Base-by-base conservation (phyloP, 768 basidiomycete species). In the Mycena crocata region DNA sequence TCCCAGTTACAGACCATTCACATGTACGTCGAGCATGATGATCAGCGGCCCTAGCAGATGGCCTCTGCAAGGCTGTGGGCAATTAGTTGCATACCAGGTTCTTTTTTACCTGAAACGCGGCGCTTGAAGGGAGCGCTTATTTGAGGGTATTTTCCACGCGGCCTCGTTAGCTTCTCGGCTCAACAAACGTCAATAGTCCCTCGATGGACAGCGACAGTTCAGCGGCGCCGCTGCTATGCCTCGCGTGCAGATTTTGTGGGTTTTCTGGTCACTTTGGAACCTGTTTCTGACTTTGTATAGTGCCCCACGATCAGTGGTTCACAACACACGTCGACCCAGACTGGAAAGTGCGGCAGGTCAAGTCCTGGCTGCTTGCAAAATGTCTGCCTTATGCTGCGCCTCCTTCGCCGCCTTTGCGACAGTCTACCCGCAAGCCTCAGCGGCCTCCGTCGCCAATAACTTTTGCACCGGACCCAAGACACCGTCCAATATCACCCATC, bases 251-350 rank as follows among this genome's bases (percentile, higher is more conserved):
- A 75, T 86, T 87, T 72, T 81, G 89, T 90, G 70, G 67, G 87
- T 77, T 40, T 32, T 15, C 14, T 23, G 54, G 17, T 24, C 26
- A 32, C 45, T 24, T 30, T 40, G 23, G 24, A 32, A 5, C 17
- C 5, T 17, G 31, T 42, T 62, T 34, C 49, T 50, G 35, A 66
- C 51, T 51, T 9, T n/a, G 5, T 19, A 8, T 65, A 90, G 91
- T 93, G 26, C 86, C 89, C 0, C 86, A 88, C 70, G 92, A 93
- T 76, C 91, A 92, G 78, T 93, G 92, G 91, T 79, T 93, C 49
- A 79, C 89, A n/a, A 91, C 91, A 15, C 89, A 90, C 72, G 73
- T 91, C 73, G 85, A 89, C 64, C 81, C 86, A 4, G 69, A 78
- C 32, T 90, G 87, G 86, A 88, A 87, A 70, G 81, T 92, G 42